Evolutionary conservation across 1,139 yeast genomes (phyloP), one percentile per base, ranked within the genome.

Genomic region (Candida sanyaensis): DNA sequence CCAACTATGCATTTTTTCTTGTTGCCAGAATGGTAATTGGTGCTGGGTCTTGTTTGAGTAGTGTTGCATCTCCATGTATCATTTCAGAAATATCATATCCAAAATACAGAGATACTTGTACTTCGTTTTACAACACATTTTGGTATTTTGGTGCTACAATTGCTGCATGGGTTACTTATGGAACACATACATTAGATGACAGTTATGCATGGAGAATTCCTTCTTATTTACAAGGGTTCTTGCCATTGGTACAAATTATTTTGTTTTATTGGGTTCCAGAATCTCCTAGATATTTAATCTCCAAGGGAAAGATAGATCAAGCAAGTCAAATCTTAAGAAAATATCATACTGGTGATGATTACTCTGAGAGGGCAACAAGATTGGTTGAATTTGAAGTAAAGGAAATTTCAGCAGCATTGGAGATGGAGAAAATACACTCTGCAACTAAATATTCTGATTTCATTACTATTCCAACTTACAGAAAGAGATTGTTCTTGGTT

Each of bases 121-220:
- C 84, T 24, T 66, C 78, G 24, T 61, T 71, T 42, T 80, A 73
- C 60, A 78, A 77, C 65, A 76, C 42, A 56, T 83, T 60, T 64
- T 77, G 80, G 77, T 70, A 62, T 73, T 55, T 79, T 42, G 86
- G 86, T 37, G 78, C 84, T 9, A 61, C 78, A 33, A 55, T 81
- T 42, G 84, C 85, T 6, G 79, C 86, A 2, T 73, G 82, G 78
- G 69, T 76, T 32, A 71, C 81, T 4, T 77, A 69, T 51, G 83
- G 83, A 43, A 71, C 81, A 13, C 65, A 71, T 50, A 57, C 60
- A n/a, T 53, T 72, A 10, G 44, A 54, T 31, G 42, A 45, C 28
- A 62, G 68, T 52, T 57, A 57, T 48, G 60, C 73, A 11, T 77
- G 81, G 81, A 67, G 71, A 55, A 66, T 77, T 46, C 80, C 81